A percentile compares a stretch with the other conserved stretches of the same genome.
Evolutionary conservation across 768 basidiomycete species (phyloP).

Genomic region (Pisolithus marmoratus): DNA sequence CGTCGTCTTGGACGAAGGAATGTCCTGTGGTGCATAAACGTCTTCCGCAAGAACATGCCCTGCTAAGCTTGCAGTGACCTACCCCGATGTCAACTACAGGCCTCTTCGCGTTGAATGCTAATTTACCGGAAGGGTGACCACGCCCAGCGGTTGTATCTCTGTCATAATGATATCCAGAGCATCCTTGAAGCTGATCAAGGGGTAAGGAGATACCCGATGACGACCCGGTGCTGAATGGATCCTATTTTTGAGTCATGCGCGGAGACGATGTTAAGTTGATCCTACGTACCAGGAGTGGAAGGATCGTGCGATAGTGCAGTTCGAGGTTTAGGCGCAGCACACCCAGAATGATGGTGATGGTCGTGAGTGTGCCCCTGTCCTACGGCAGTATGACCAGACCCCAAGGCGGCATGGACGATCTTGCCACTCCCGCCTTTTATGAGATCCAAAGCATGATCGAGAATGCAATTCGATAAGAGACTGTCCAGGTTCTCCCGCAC

Average conservation of each 20-base stretch:
- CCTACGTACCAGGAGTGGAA: conserved; percentile 50
- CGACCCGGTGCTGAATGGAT: conserved; percentile 53
- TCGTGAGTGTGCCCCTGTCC: conserved; percentile 17
- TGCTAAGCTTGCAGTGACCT: conserved; percentile 57
- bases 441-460: conserved; percentile 69
- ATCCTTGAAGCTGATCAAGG: conserved; percentile 57
- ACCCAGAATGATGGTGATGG: conserved; percentile 37
- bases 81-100: background rate
- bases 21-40: conserved; percentile 56
- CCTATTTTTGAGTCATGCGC: background rate
- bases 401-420: conserved; percentile 48
- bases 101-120: background rate
- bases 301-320: conserved; percentile 66
- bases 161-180: conserved; percentile 55
- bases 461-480: conserved; percentile 51
- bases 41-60: conserved; percentile 76
- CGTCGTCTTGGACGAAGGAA: conserved; percentile 63
- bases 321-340: conserved; percentile 48
- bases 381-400: conserved; percentile 23
- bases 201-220: conserved; percentile 73
- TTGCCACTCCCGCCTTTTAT: conserved; percentile 63
- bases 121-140: conserved; percentile 40
- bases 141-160: conserved; percentile 39
- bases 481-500: conserved; percentile 72
- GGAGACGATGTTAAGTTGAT: background rate